Base-by-base conservation (phyloP, 2,329 filamentous ascomycete species). In the Exophiala phaeomuriformis region DNA sequence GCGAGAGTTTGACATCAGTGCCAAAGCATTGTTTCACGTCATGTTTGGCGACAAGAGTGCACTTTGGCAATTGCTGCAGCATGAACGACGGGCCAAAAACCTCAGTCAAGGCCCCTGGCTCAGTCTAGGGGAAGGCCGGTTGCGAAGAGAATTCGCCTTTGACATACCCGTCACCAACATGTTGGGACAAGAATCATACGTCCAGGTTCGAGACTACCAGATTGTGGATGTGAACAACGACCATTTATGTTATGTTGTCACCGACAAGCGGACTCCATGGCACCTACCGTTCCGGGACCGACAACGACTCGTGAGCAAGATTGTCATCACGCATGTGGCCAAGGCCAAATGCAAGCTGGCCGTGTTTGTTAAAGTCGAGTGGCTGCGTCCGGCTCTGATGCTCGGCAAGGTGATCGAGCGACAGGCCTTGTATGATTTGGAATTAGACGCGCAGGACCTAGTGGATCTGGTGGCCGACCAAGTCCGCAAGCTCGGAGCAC, bases 21-120 rank as follows among this genome's bases (percentile, higher is more conserved):
- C 93, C 44, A 97, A 98, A 69, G 89, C 88, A 0, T 83, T 95
- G 53, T 98, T 97, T 69, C 91, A 97, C 66, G 88, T 97, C 10
- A 79, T 98, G 48, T 98, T 97, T 69, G 93, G 93, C 36, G 93
- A 98, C 69, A 95, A 91, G 72, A 95, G 88, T 67, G 88, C 90
- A 33, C 84, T 97, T 37, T 98, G 96, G 71, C 89, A 93, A 63
- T 83, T 91, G 64, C 76, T 97, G 31, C 91, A 96, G 67, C 85
- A 88, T 66, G 89, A 95, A 67, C 80, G 87, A 48, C 80, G 84
- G 63, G 88, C 87, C 9, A 81, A 84, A 75, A 82, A 84, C 58
- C 90, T 96, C 58, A 82, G 85, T 1, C 90, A 96, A 69, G 86
- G 88, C 0, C 88, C 91, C 0, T 98, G 93, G 93, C 75, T 77